A percentile compares a stretch with the other conserved stretches of the same genome.
Evolutionary conservation across 192 early-diverging fungal genomes (phyloP).

Genomic region (Dissophora globulifera): DNA sequence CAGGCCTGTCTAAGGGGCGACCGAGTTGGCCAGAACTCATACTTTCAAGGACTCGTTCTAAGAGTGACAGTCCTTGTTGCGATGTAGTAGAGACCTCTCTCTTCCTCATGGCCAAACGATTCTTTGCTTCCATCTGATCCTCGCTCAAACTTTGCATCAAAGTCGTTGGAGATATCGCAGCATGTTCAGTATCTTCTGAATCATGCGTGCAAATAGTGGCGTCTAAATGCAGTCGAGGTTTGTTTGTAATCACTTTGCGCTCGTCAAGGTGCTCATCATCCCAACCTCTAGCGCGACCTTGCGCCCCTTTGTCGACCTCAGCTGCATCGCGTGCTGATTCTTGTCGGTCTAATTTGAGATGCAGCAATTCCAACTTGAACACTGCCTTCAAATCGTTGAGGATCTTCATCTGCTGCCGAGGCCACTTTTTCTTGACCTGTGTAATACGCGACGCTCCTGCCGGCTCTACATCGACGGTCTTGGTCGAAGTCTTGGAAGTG

Average conservation of each 20-base stretch:
- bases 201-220: constrained; percentile 7
- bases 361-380: too few species aligned
- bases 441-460: background rate
- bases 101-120: constrained; percentile 20
- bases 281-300: background rate
- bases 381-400: too few species aligned
- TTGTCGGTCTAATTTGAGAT: too few species aligned
- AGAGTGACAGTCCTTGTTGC: background rate
- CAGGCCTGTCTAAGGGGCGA: too few species aligned
- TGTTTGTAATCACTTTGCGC: background rate
- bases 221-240: constrained; percentile 5
- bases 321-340: too few species aligned
- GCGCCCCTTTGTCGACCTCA: background rate
- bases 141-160: constrained; percentile 29
- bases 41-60: background rate
- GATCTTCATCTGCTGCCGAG: constrained; percentile 23
- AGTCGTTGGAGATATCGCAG: constrained; percentile 17
- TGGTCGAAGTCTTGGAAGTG: background rate
- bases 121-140: constrained; percentile 1
- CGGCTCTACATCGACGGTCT: background rate
- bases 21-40: constrained; percentile 1
- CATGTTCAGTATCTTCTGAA: background rate
- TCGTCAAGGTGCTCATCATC: background rate
- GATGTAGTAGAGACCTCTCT: constrained; percentile 16
- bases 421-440: constrained; percentile 5